Evolutionary conservation across 2,329 filamentous ascomycete genomes (phyloP).

Genomic region (Botrytis porri): DNA sequence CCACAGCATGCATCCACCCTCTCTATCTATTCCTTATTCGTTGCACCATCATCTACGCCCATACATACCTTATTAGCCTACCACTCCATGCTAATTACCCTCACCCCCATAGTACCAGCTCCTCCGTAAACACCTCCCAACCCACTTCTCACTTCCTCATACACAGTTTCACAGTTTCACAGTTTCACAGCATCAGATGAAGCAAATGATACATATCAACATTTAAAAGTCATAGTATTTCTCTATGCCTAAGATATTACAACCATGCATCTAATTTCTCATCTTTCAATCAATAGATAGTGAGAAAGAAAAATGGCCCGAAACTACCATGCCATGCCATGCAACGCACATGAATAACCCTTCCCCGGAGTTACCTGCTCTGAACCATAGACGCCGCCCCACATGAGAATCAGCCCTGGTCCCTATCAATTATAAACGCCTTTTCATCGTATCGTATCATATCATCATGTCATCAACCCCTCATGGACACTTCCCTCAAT

Average conservation of each 20-base stretch:
- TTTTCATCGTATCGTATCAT: neutral
- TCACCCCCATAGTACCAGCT: neutral
- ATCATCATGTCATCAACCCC: neutral
- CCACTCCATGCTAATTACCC: neutral
- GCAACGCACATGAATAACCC: neutral
- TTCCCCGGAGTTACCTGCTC: neutral
- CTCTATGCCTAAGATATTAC: neutral
- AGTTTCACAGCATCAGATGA: neutral
- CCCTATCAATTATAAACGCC: conserved; percentile 4
- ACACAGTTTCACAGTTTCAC: neutral
- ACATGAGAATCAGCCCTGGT: neutral
- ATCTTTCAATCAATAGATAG: neutral
- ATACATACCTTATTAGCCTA: neutral
- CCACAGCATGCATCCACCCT: neutral
- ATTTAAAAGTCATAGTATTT: neutral
- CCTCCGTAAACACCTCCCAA: neutral
- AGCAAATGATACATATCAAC: neutral
- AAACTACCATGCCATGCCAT: neutral
- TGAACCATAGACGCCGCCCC: conserved; percentile 8
- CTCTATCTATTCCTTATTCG: neutral
- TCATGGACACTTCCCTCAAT: neutral
- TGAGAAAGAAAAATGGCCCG: neutral
- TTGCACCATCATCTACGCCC: neutral
- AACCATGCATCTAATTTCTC: neutral
- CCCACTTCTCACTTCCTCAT: neutral